Base-by-base conservation (phyloP, 2,329 filamentous ascomycete genomes). In the Phyllosticta ampelicida region DNA sequence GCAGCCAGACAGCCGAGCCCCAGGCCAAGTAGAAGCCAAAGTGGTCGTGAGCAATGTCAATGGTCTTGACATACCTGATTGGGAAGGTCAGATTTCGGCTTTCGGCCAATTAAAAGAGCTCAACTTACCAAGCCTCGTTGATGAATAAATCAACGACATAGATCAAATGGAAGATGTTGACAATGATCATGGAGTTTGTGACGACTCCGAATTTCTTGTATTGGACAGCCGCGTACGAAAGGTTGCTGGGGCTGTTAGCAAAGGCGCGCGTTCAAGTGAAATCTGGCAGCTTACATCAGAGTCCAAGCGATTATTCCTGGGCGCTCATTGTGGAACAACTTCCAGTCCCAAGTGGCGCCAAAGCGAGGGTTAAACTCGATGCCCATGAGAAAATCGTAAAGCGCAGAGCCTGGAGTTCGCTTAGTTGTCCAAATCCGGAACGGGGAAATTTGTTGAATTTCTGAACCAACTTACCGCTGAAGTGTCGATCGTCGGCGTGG, bases 371-470 rank as follows among this genome's bases (percentile, higher is more conserved):
- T 59, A 63, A 83, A 81, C 60, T 78, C 76, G 19, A 78, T 91
- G 63, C 86, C 89, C 88, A 95, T 92, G 59, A 86, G 73, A 68
- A 74, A 73, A 65, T 74, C 80, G 48, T 58, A 56, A 8, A 53
- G 20, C 28, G 48, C 53, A 13, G 57, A 59, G 28, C 57, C 57
- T 59, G 10, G 9, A 44, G 6, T 36, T n/a, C 2, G 13, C 23
- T 58, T n/a, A 58, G 55, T 21, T 26, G 2, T 48, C 21, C 48
- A 29, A 1, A 57, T n/a, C 10, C 23, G 51, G 21, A 20, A 36
- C 5, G 8, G 44, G 2, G 44, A 20, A 30, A 18, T 23, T 19
- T 20, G 3, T 19, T 4, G 13, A 36, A n/a, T 11, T 63, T 55
- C 10, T 49, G 51, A 18, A 52, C 21, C 11, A 44, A 53, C 10